Evolutionary conservation across 306 rosid genomes (phyloP).

Genomic region (Crotalaria pallida): DNA sequence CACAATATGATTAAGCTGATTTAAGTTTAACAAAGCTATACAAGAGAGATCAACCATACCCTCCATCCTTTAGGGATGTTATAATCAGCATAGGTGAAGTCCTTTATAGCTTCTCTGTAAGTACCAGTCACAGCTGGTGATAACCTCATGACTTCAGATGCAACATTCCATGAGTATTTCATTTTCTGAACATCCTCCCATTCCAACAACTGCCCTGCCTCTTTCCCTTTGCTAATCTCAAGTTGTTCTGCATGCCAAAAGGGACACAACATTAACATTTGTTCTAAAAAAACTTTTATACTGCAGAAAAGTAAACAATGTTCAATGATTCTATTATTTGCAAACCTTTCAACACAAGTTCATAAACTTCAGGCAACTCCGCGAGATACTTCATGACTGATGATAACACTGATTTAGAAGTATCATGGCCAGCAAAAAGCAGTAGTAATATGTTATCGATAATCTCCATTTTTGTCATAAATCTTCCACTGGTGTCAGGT

Average conservation of each 20-base stretch:
- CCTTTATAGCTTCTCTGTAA: conserved; percentile 37
- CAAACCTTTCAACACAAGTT: conserved; percentile 36
- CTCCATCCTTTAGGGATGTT: conserved; percentile 55
- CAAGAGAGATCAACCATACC: conserved; percentile 25
- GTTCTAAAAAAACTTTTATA: neutral
- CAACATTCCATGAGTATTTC: conserved; percentile 59
- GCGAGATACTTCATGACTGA: conserved; percentile 39
- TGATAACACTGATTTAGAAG: conserved; percentile 39
- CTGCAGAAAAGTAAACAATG: neutral
- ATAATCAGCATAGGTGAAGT: conserved; percentile 45
- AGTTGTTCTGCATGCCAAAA: conserved; percentile 43
- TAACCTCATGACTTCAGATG: conserved; percentile 40
- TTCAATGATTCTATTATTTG: neutral
- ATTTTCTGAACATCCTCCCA: conserved; percentile 57
- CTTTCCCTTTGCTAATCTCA: conserved; percentile 36
- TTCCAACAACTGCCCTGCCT: conserved; percentile 31
- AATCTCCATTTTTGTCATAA: conserved; percentile 36
- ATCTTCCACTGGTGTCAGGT: conserved; percentile 32
- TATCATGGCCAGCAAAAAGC: conserved; percentile 45
- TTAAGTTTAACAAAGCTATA: neutral
- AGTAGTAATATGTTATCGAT: conserved; percentile 36
- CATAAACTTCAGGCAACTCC: conserved; percentile 38
- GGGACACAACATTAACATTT: neutral
- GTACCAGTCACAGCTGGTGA: conserved; percentile 45
- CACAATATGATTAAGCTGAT: neutral